These are phyloP conservation scores for Phylloporus sp. DNA, from an alignment of 768 basidiomycete genomes.

Conservation along the genomic window DNA sequence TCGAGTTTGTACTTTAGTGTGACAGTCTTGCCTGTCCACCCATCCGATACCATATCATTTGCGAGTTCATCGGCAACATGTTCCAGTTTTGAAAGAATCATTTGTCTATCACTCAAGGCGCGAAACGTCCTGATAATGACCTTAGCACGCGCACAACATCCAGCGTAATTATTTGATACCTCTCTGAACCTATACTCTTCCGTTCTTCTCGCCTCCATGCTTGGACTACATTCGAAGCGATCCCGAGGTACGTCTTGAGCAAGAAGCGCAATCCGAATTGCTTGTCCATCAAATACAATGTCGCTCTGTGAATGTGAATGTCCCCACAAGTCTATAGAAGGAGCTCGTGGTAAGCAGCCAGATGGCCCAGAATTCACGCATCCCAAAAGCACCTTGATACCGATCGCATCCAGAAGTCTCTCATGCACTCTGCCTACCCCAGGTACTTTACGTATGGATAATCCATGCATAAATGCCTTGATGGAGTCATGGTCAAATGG, in stretches of 20 bases:
- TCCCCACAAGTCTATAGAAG: slow-evolving; percentile 78
- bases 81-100: slow-evolving; percentile 72
- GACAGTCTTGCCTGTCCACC: slow-evolving; percentile 86
- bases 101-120: slow-evolving; percentile 57
- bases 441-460: slow-evolving; percentile 84
- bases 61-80: slow-evolving; percentile 80
- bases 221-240: slow-evolving; percentile 78
- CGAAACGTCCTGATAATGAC: slow-evolving; percentile 62
- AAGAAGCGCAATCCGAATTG: slow-evolving; percentile 77
- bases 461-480: slow-evolving; percentile 69
- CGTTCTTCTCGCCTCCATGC: slow-evolving; percentile 75
- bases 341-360: neutral
- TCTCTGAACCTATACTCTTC: slow-evolving; percentile 91
- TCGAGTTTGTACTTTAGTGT: slow-evolving; percentile 93
- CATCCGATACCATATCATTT: slow-evolving; percentile 69
- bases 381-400: slow-evolving; percentile 56
- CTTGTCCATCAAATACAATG: slow-evolving; percentile 80
- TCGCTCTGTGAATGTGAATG: slow-evolving; percentile 70
- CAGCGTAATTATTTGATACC: slow-evolving; percentile 38
- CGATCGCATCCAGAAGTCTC: slow-evolving; percentile 79
- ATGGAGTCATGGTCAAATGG: slow-evolving; percentile 62
- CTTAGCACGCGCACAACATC: neutral
- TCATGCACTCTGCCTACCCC: slow-evolving; percentile 92
- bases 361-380: neutral
- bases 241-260: slow-evolving; percentile 78